Evolutionary conservation across 1,284 basidiomycete genomes (phyloP), one percentile per base, ranked within the genome.

Genomic region (Wallemia ichthyophaga): DNA sequence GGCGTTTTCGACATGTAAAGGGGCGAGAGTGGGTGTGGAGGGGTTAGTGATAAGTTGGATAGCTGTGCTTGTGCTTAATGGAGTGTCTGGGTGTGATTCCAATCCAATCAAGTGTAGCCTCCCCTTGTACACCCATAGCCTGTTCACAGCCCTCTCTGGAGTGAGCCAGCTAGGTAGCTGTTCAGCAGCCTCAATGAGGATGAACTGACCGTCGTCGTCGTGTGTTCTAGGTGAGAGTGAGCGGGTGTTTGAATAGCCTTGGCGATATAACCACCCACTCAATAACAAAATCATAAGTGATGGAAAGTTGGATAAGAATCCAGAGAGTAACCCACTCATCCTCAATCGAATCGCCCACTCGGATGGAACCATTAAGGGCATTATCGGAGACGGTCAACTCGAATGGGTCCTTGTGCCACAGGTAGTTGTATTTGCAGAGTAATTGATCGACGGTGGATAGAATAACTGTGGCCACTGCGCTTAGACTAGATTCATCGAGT

Each of bases 251-350:
- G 11, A 19, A 61, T 48, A 54, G 59, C 59, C 56, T 64, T 59
- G 58, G 67, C 66, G 62, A 53, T 69, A 66, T 65, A 66, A 21
- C 25, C 27, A 56, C 73, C 58, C 64, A 83, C 83, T 81, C 81
- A 59, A 88, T 75, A 11, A 77, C 77, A 54, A 85, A 72, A 63
- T 85, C 80, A 81, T 83, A 88, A 62, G 76, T 77, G 57, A 72
- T 70, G 62, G 79, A 83, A 60, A 91, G 74, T 69, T 85, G 76
- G 63, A 74, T 74, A 62, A 94, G 70, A 32, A 95, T 72, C 84
- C 86, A 96, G 17, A 92, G 85, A 19, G 78, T 75, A 66, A 82
- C 82, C 91, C 91, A 96, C 70, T 96, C 92, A 66, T 96, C 91
- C 67, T 96, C 89, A 21, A 96, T 77, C 59, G 82, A 85, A 69